phyloP scores from a whole-genome alignment of 345 rosid genomes.

The Lumnitzera racemosa region DNA sequence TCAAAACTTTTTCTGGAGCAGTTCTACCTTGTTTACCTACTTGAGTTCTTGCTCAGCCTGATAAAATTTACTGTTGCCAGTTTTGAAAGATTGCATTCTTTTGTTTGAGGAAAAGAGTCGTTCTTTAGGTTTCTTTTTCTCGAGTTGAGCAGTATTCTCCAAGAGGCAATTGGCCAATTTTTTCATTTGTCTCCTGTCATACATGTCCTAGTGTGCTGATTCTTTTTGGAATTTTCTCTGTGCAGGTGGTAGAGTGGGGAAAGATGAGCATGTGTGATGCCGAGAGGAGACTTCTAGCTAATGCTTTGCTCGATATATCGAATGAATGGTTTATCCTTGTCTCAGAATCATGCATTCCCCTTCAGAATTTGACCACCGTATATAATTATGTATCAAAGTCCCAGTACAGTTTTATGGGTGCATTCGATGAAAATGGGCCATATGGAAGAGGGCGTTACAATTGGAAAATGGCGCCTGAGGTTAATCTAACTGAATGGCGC shows the following conservation, averaged over 20 bases:
- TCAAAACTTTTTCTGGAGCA: no score
- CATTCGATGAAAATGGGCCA: slow-evolving; percentile 69
- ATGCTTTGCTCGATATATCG: slow-evolving; percentile 78
- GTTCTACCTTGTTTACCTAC: no score
- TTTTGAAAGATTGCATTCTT: no score
- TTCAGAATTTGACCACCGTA: slow-evolving; percentile 58
- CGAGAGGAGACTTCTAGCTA: slow-evolving; percentile 83
- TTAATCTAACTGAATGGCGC: slow-evolving; percentile 71
- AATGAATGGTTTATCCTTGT: slow-evolving; percentile 85
- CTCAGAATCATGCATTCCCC: slow-evolving; percentile 88
- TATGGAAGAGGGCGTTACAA: slow-evolving; percentile 78
- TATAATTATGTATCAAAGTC: slow-evolving; percentile 58
- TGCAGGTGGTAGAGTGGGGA: slow-evolving; percentile 84
- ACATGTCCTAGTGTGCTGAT: not conserved
- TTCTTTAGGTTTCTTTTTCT: no score
- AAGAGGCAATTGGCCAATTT: not conserved
- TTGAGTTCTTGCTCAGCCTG: no score
- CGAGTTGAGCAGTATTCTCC: no score
- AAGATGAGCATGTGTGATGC: slow-evolving; percentile 92
- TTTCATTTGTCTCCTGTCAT: not conserved
- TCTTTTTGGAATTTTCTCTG: not conserved
- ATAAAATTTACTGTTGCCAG: no score
- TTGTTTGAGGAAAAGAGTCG: no score
- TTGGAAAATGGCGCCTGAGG: slow-evolving; percentile 53
- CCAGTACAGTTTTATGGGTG: slow-evolving; percentile 64